Evolutionary conservation across 2,329 filamentous ascomycete genomes (phyloP).

Genomic region (Phialophora verrucosa): DNA sequence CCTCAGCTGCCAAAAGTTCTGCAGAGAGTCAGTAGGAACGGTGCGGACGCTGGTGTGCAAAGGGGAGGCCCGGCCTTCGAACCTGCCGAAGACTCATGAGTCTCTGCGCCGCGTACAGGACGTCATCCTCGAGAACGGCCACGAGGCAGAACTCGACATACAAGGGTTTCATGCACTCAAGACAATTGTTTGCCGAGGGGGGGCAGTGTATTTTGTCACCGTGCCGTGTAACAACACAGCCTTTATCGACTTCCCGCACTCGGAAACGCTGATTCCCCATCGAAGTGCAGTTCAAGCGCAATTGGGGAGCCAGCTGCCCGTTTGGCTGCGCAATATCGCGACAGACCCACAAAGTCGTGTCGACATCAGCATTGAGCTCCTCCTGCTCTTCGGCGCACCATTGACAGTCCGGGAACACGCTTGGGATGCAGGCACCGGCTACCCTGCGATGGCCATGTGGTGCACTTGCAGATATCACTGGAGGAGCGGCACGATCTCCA

Average conservation of each 20-base stretch:
- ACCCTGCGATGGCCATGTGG: neutral
- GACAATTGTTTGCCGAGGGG: neutral
- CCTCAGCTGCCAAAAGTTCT: neutral
- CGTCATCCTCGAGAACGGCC: neutral
- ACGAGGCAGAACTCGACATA: neutral
- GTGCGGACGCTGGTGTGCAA: neutral
- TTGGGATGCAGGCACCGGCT: neutral
- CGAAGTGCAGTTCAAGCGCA: neutral
- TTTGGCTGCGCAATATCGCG: neutral
- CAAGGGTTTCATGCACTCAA: neutral
- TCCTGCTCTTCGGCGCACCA: neutral
- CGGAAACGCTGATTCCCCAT: neutral
- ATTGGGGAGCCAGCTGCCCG: neutral
- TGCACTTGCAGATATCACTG: conserved; percentile 1
- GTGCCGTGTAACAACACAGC: neutral
- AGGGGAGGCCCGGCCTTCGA: neutral
- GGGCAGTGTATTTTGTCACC: neutral
- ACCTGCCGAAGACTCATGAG: neutral
- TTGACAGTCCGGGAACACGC: neutral
- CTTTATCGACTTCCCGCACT: neutral
- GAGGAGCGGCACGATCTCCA: neutral
- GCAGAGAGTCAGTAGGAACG: neutral
- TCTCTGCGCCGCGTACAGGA: neutral
- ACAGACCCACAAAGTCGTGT: neutral
- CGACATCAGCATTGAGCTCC: neutral